Evolutionary conservation across 768 basidiomycete species (phyloP), one percentile per base, ranked within the genome.

Genomic region (Tephrocybe sp.): DNA sequence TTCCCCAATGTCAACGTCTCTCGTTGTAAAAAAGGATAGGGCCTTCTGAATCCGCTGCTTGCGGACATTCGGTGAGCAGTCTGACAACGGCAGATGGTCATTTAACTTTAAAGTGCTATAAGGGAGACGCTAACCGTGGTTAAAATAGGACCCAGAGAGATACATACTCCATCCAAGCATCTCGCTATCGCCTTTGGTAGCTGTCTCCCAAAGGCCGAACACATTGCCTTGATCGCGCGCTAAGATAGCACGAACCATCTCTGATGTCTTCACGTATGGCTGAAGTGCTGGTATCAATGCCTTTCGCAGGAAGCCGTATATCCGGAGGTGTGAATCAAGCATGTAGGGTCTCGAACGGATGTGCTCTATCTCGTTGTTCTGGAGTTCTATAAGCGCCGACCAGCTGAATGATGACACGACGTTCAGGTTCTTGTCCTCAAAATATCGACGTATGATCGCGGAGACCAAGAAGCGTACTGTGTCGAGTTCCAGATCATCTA

Each of bases 131-230:
- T 41, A 33, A 84, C 85, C 74, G 58, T 87, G 84, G 55, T 87
- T 87, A 59, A 86, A 87, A 64, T 80, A 84, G 16, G 83, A 83
- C 1, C 76, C 82, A 42, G 73, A 75, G 5, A 76, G 63, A 63
- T 81, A 86, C 53, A 84, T 69, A 4, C 75, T 80, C 77, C 81
- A 87, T 19, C 84, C 84, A 16, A 85, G 60, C 83, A 84, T 80
- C 63, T 83, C 82, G 42, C 71, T 71, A 31, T 76, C 76, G 16
- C 69, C 71, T 51, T 67, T 65, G 47, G 63, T 63, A 24, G 64
- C 70, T 66, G 61, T 76, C 52, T 86, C 82, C 80, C 80, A 86
- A 39, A 87, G 75, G 13, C 84, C 85, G 52, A 87, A 86, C 7
- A 80, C 75, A 53, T 86, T 86, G 18, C 84, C 83, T 19, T 77